Evolutionary conservation across 2,329 filamentous ascomycete species (phyloP), one percentile per base, ranked within the genome.

Genomic region (Talaromyces atroroseus): DNA sequence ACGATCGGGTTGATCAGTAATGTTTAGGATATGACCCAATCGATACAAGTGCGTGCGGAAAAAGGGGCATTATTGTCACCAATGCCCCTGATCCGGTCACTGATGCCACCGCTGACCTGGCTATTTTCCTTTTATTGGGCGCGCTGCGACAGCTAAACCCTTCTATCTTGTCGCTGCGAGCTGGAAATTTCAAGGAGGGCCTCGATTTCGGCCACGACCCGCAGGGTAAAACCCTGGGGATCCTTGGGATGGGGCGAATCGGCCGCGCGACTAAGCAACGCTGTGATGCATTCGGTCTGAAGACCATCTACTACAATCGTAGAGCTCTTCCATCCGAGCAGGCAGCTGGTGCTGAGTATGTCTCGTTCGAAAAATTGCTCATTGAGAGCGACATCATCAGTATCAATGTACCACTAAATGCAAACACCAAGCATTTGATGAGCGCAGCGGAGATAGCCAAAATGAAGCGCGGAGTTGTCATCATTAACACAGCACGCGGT

Each of bases 21-120:
- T n/a, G n/a, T 29, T 29, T 29, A 1, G 82, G 82, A 4, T 84
- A 84, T 66, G 82, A 84, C 64, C 82, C 82, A 61, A 78, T 84
- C 50, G 80, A 84, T 42, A 7, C 1, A 53, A 10, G 20, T 18
- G 7, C 18, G 23, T 23, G n/a, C 55, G 40, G 14, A 14, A 16
- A 44, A 8, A 6, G 20, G 18, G 65, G 66, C 59, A 72, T 77
- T 50, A 59, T 64, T 3, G 69, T 78, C 2, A 76, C 75, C 2
- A 77, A 70, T 58, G 76, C 75, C 0, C 75, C 75, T 0, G 70
- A 74, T 24, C 75, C 74, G 0, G 75, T 77, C 7, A 75, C 76
- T 57, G 64, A 76, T 62, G 75, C 75, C 8, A 78, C 75, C 14
- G 75, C 75, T 20, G 75, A 78, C 56, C 67, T 76, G 29, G 74